Base-by-base conservation (phyloP, 2,329 filamentous ascomycete species). In the Aspergillus sp. region DNA sequence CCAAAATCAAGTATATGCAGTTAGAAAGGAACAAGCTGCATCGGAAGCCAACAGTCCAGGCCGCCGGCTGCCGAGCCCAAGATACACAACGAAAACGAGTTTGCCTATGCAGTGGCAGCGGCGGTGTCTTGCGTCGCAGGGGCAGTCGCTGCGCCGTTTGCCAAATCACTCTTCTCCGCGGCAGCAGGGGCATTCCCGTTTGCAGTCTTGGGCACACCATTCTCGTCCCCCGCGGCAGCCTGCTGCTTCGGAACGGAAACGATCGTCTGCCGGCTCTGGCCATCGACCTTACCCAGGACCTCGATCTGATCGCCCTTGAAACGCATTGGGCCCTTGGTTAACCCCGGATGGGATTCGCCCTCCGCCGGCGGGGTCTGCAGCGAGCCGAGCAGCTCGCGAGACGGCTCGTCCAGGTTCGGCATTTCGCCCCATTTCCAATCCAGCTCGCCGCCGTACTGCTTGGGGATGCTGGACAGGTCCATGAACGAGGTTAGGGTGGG, bases 361-460 rank as follows among this genome's bases (percentile, higher is more conserved):
- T 50, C 47, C 2, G 37, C 37, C 1, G 48, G 43, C 2, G 50
- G 40, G 7, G 51, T 44, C 17, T 59, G 51, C 8, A 63, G 32
- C 10, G 36, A 45, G 8, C 55, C 46, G 15, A 58, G 42, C 5
- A 60, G 32, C 14, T 55, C 49, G 4, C 51, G 55, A 3, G 60
- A 53, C 4, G 56, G 47, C 17, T 58, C 59, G 45, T 94, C 88
- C n/a, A 88, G 62, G 32, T 75, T 72, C 5, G 82, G 80, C 59
- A 80, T 67, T 40, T 84, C 75, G 34, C 85, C 86, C 64, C 82
- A 95, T 30, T 72, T 63, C 64, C 82, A 95, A 15, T 93, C 81
- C 6, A 95, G 72, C 43, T 85, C 73, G 27, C 89, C 89, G 39
- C 89, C 89, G 55, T 94, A 96, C 56, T 81, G 77, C 57, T 84